Conservation (phyloP, 768 basidiomycete genomes). For the Baorangia bicolor region DNA sequence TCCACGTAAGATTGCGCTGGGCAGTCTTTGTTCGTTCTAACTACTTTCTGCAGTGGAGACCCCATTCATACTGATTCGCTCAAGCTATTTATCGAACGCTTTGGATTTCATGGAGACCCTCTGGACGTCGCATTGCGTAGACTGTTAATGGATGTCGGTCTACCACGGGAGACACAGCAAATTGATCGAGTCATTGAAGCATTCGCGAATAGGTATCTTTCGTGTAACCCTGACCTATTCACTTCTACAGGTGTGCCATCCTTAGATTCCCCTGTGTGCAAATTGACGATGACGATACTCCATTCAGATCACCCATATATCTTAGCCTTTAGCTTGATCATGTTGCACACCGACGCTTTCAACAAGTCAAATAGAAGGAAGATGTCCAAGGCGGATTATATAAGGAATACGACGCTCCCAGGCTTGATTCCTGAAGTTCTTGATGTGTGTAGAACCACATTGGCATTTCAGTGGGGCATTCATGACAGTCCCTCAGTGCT, state of each 20-base stretch:
- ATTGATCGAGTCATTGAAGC: constrained; percentile 98
- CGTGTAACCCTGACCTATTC: constrained; percentile 83
- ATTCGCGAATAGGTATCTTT: constrained; percentile 81
- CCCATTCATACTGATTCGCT: constrained; percentile 68
- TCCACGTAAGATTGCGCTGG: constrained; percentile 55
- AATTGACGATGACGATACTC: neutral
- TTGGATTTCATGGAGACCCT: constrained; percentile 77
- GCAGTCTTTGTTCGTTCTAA: constrained; percentile 7
- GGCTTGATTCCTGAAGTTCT: constrained; percentile 81
- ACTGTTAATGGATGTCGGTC: constrained; percentile 85
- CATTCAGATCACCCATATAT: constrained; percentile 87
- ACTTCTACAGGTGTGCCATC: constrained; percentile 60
- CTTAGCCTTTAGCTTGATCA: constrained; percentile 94
- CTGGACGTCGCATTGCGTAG: constrained; percentile 90
- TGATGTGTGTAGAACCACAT: constrained; percentile 55
- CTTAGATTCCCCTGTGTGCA: neutral
- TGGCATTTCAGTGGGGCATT: neutral
- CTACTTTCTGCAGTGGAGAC: constrained; percentile 53
- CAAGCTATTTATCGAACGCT: constrained; percentile 66
- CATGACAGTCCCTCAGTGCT: constrained; percentile 54
- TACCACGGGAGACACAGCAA: constrained; percentile 96
- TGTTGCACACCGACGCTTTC: constrained; percentile 98
- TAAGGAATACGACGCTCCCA: constrained; percentile 87
- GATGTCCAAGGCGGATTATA: constrained; percentile 94
- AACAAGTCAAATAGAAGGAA: constrained; percentile 97